phyloP scores from a whole-genome alignment of 225 moss, liverwort and hornwort species.

The Pseudisothecium myosuroides region DNA sequence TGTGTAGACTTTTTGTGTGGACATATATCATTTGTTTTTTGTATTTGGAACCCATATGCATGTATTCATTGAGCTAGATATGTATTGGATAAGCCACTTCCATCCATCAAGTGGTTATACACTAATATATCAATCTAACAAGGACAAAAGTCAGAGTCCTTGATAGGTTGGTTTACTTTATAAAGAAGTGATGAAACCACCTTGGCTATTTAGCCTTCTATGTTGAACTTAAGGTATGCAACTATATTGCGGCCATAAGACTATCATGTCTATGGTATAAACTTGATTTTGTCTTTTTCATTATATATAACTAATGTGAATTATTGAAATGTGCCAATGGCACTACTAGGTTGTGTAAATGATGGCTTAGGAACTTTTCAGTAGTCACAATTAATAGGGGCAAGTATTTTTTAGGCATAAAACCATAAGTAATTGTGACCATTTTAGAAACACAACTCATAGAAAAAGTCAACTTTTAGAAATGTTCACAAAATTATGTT shows the following conservation, averaged over 20 bases:
- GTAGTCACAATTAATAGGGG: accelerated
- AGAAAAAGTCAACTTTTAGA: not conserved
- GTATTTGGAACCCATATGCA: not conserved
- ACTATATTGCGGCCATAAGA: not conserved
- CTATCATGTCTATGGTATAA: not conserved
- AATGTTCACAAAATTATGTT: not conserved
- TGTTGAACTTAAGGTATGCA: not conserved
- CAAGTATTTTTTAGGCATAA: not conserved
- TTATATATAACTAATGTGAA: not conserved
- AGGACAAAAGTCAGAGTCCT: accelerated
- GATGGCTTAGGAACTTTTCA: no score
- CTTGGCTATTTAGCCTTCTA: not conserved
- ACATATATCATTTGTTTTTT: not conserved
- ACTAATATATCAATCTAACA: not conserved
- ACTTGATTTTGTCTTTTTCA: not conserved
- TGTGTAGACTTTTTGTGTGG: not conserved
- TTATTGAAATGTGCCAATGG: not conserved
- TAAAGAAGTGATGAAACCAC: not conserved
- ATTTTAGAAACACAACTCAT: not conserved
- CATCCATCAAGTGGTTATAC: not conserved
- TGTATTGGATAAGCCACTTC: not conserved
- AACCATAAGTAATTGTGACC: not conserved
- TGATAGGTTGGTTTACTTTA: not conserved
- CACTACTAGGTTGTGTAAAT: not conserved
- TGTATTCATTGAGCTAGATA: not conserved